Conservation (phyloP, 1,284 basidiomycete genomes). For the Gymnopus androsaceus region DNA sequence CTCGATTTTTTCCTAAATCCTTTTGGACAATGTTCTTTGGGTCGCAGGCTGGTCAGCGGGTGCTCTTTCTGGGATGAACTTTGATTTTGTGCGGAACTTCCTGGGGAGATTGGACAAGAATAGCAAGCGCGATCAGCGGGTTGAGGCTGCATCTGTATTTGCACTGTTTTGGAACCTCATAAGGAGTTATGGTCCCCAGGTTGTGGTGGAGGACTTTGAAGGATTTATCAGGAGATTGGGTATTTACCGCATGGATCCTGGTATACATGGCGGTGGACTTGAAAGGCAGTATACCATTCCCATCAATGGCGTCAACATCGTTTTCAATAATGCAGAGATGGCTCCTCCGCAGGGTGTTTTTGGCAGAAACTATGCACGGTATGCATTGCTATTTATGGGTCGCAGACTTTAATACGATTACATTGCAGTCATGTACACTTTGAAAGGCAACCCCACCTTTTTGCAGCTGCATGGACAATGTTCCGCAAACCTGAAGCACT, state of each 20-base stretch:
- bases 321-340: neutral
- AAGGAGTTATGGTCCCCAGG: neutral
- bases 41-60: too few relatives aligned
- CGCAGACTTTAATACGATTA: neutral
- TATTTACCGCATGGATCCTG: neutral
- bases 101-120: too few relatives aligned
- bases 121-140: neutral
- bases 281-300: neutral
- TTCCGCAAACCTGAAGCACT: neutral
- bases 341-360: neutral
- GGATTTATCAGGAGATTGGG: neutral
- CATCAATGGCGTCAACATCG: neutral
- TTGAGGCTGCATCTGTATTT: neutral
- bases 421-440: neutral
- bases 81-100: too few relatives aligned
- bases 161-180: neutral
- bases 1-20: too few relatives aligned
- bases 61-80: too few relatives aligned
- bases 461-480: neutral
- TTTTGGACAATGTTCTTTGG: too few relatives aligned
- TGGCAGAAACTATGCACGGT: neutral
- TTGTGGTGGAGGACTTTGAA: neutral
- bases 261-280: neutral
- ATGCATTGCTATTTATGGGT: neutral
- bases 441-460: neutral